Base-by-base conservation (phyloP, 2,329 filamentous ascomycete species). In the Bipolaris bicolor region DNA sequence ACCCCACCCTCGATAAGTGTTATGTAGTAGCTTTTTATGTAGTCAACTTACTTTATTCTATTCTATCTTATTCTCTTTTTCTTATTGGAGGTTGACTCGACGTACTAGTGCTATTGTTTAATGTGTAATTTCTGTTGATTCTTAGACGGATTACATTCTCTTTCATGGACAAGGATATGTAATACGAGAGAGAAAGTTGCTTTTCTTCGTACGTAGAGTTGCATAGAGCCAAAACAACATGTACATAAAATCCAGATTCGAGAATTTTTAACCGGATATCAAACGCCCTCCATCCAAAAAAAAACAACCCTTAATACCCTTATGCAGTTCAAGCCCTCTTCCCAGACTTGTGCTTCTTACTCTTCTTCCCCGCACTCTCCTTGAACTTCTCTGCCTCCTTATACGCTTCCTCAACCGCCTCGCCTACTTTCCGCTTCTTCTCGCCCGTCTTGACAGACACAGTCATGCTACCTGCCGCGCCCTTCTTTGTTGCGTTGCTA, bases 401-500 rank as follows among this genome's bases (percentile, higher is more conserved):
- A 48, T 70, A 69, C 6, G 82, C 80, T 51, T 84, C 82, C 24
- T 79, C 80, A 2, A 83, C 78, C 0, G 81, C 78, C 65, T 84
- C 82, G 7, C 80, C 80, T 48, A 86, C 90, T 79, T 96, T 96
- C 67, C 91, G 83, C 82, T 95, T 94, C 62, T 72, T 72, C 57
- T 92, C 91, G 56, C 81, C 81, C n/a, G 87, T 86, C 82, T 93
- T 95, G 53, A 98, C 86, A 72, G 90, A 93, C 26, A 97, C 91
- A 0, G 88, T 89, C 15, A 83, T 82, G 68, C 83, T 86, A 46
- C 81, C 79, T 49, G 84, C 82, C 9, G 41, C 33, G 7, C 85
- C 65, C 58, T 73, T 63, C 59, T 76, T 71, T 78, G 82, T 75
- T 78, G 82, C 78, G 58, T 73, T 66, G 60, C 69, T 59, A 31